Base-by-base conservation (phyloP, 1,284 basidiomycete species). In the Cryptococcus jaspeensis region DNA sequence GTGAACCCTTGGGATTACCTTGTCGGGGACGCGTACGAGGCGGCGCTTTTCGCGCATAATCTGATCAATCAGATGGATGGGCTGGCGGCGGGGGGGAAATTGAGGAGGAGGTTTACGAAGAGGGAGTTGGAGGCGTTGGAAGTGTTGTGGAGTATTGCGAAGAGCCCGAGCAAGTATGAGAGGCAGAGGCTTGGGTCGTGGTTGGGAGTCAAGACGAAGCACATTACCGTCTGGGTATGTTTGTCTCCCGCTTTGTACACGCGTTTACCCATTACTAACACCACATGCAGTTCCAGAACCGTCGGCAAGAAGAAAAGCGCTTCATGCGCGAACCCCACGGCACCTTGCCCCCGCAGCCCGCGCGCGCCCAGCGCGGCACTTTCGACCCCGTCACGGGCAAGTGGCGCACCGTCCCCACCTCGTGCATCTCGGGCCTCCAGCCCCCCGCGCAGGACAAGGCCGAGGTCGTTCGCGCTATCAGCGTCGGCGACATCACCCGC, bases 371-470 rank as follows among this genome's bases (percentile, higher is more conserved):
- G 28, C 53, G 62, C 36, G 64, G 64, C 32, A 59, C 58, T 4
- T 66, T 60, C 41, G 64, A 66, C 43, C 62, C 64, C 15, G 55
- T 56, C 40, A 66, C 64, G 2, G 64, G 64, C 20, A 66, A 66
- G 56, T 63, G 57, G 55, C 52, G 64, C 50, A 62, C 64, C 1
- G 64, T 66, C 1, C 59, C 62, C 38, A 44, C 56, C 5, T 62
- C 59, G 16, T 62, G 59, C 32, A 62, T 64, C 46, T 64, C 60
- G 35, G 58, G 55, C 25, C 45, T 62, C 18, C 55, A 62, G 20
- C 64, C 64, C n/a, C 64, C 62, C n/a, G 53, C 60, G 37, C 52
- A 58, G 38, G 61, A 55, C 42, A 63, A 62, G 49, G 47, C 55
- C 12, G 45, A 39, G 11, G 56, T 60, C 18, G 50, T 62, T n/a